phyloP scores from a whole-genome alignment of 805 yeast species.

The Suhomyces xylopsoci region DNA sequence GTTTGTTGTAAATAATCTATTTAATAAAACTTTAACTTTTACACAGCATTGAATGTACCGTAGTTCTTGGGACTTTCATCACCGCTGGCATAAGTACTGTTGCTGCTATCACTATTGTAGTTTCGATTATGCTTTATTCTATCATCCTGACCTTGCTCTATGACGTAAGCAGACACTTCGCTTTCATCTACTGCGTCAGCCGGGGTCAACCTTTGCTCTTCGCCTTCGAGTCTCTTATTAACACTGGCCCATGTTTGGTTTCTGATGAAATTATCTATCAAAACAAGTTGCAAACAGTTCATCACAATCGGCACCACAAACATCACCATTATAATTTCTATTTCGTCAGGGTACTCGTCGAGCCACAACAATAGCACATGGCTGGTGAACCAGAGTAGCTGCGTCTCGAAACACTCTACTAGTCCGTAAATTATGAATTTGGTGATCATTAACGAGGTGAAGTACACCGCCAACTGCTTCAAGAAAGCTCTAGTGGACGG shows the following conservation, averaged over 20 bases:
- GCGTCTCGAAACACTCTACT: constrained; percentile 63
- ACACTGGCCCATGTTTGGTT: constrained; percentile 41
- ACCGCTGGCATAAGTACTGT: not conserved
- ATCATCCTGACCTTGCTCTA: not conserved
- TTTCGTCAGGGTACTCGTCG: constrained; percentile 64
- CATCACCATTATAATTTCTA: constrained; percentile 86
- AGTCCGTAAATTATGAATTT: constrained; percentile 59
- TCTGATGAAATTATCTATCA: constrained; percentile 72
- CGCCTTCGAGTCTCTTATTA: constrained; percentile 20
- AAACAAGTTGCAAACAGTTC: constrained; percentile 70
- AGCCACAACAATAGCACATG: constrained; percentile 82
- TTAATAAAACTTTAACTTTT: not conserved
- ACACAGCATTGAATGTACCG: constrained; percentile 3
- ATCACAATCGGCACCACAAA: constrained; percentile 72
- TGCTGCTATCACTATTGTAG: constrained; percentile 4
- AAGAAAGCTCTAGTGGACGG: constrained; percentile 51
- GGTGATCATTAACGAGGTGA: constrained; percentile 60
- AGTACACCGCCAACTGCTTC: constrained; percentile 70
- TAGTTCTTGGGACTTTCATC: not conserved
- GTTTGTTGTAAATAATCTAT: not conserved
- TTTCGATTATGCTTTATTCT: not conserved
- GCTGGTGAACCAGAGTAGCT: constrained; percentile 52
- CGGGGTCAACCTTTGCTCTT: constrained; percentile 6
- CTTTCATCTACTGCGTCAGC: not conserved
- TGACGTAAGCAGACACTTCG: not conserved